phyloP scores from a whole-genome alignment of 768 basidiomycete genomes.

The Tremella yokohamensis region DNA sequence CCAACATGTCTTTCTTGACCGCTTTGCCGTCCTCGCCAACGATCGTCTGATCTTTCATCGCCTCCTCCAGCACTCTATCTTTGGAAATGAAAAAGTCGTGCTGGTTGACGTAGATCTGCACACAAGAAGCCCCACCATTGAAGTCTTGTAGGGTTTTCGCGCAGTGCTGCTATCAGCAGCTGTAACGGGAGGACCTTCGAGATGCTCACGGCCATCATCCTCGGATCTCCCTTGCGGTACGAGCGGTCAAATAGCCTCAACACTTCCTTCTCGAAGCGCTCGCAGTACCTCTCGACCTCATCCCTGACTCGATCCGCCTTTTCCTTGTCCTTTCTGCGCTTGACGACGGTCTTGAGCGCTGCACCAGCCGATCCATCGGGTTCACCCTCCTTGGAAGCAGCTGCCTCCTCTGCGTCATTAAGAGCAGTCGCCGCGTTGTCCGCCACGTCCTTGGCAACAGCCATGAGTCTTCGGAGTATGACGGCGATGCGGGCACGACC shows the following conservation, averaged over 20 bases:
- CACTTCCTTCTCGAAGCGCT: constrained; percentile 98
- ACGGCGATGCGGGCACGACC: constrained; percentile 86
- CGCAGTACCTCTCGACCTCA: constrained; percentile 92
- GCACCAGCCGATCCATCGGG: constrained; percentile 10
- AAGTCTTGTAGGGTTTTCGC: constrained; percentile 95
- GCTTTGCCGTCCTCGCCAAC: constrained; percentile 12
- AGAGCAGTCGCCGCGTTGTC: constrained; percentile 55
- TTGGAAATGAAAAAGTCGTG: constrained; percentile 94
- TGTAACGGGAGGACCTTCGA: neutral
- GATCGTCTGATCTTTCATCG: constrained; percentile 54
- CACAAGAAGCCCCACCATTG: constrained; percentile 93
- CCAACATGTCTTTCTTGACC: constrained; percentile 25
- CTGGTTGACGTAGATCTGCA: constrained; percentile 98
- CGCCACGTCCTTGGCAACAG: constrained; percentile 81
- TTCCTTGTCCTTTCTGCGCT: constrained; percentile 64
- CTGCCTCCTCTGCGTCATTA: constrained; percentile 26
- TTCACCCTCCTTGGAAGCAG: constrained; percentile 25
- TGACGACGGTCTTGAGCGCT: constrained; percentile 63
- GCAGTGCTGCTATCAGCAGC: constrained; percentile 68
- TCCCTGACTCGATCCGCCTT: constrained; percentile 73
- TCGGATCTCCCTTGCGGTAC: constrained; percentile 94
- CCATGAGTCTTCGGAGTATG: constrained; percentile 74
- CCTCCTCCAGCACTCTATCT: constrained; percentile 66
- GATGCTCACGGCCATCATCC: constrained; percentile 88
- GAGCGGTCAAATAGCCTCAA: constrained; percentile 90